These are phyloP conservation scores for Incumbomyces lentus DNA, from an alignment of 2,329 filamentous ascomycete species.

Conservation along the genomic window DNA sequence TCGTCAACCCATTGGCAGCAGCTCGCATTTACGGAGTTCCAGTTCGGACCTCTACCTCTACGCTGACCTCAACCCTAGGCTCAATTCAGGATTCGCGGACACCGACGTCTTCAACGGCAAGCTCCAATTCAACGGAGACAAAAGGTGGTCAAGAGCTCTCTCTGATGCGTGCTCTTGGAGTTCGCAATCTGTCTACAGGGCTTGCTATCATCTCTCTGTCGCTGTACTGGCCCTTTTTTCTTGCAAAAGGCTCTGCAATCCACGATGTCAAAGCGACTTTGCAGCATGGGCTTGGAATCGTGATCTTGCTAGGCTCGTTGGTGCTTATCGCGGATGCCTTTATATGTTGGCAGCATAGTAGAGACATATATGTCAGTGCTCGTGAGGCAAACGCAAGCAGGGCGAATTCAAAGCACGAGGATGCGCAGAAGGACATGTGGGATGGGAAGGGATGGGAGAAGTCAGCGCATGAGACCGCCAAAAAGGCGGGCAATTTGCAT, in stretches of 20 bases:
- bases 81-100: not conserved
- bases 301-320: conserved; percentile 10
- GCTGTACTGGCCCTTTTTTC: conserved; percentile 12
- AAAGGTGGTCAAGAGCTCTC: not conserved
- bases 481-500: not conserved
- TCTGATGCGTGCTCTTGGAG: conserved; percentile 12
- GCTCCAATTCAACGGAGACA: not conserved
- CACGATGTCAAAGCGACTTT: not conserved
- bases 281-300: conserved; percentile 13
- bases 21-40: conserved; percentile 11
- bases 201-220: conserved; percentile 11
- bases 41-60: not conserved
- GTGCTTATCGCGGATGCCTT: conserved; percentile 11
- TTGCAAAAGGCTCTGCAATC: not conserved
- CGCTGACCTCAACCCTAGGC: not conserved
- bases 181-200: conserved; percentile 13
- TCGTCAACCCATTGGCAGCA: conserved; percentile 11
- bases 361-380: not conserved
- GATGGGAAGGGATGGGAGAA: not conserved
- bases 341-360: conserved; percentile 8
- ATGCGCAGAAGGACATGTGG: not conserved
- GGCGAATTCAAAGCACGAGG: not conserved
- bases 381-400: not conserved
- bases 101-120: not conserved
- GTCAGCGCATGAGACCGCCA: not conserved